Percentiles rank a stretch among this genome's conserved stretches.
Evolutionary conservation across 345 rosid genomes (phyloP).

Genomic region (Pistacia integerrima): DNA sequence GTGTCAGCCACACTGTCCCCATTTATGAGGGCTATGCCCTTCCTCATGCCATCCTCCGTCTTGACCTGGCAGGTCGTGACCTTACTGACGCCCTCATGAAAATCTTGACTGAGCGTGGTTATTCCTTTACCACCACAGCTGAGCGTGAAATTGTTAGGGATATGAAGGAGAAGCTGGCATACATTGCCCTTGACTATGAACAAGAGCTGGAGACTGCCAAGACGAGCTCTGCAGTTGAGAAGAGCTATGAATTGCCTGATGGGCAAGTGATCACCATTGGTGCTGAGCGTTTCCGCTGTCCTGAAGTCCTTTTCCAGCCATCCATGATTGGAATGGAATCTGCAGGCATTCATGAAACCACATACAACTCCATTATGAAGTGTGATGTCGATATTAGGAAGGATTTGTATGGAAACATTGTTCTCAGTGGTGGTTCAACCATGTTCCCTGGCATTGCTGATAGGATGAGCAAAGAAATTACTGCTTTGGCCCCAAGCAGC

Average conservation of each 20-base stretch:
- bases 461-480: slow-evolving; percentile 73
- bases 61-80: slow-evolving; percentile 60
- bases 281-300: slow-evolving; percentile 67
- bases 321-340: slow-evolving; percentile 76
- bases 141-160: slow-evolving; percentile 75
- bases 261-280: slow-evolving; percentile 75
- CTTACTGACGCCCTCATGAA: slow-evolving; percentile 67
- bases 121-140: slow-evolving; percentile 75
- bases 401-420: slow-evolving; percentile 67
- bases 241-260: slow-evolving; percentile 71
- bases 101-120: slow-evolving; percentile 62
- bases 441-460: slow-evolving; percentile 67
- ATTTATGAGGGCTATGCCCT: slow-evolving; percentile 69
- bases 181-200: slow-evolving; percentile 69
- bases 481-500: slow-evolving; percentile 70
- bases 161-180: slow-evolving; percentile 69
- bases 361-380: slow-evolving; percentile 63
- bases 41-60: slow-evolving; percentile 67
- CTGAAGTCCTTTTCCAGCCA: slow-evolving; percentile 74
- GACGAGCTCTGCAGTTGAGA: slow-evolving; percentile 61
- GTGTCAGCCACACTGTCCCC: slow-evolving; percentile 71
- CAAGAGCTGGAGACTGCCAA: slow-evolving; percentile 68
- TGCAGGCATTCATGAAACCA: slow-evolving; percentile 66
- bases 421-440: slow-evolving; percentile 65
- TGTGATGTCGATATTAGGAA: slow-evolving; percentile 68